Conservation (phyloP, 2,329 filamentous ascomycete species). For the Pseudocercospora crystallina region DNA sequence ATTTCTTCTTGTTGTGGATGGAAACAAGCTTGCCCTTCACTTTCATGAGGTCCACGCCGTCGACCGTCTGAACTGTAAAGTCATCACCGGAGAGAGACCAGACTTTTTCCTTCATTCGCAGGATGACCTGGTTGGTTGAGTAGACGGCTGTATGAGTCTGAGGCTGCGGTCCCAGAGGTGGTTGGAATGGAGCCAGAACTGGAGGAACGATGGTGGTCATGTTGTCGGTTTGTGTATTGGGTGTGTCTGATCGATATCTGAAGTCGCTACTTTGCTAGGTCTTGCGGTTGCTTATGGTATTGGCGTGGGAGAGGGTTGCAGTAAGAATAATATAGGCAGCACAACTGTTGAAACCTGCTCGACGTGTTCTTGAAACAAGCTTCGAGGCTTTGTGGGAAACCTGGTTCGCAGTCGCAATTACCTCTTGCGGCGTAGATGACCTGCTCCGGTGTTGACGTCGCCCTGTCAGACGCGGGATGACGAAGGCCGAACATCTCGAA, state of each 20-base stretch:
- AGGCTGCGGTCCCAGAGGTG: constrained; percentile 34
- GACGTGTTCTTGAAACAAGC: no score
- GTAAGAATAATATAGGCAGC: no score
- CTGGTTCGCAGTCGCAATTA: background rate
- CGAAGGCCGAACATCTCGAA: background rate
- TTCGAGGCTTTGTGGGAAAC: background rate
- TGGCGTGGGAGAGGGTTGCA: no score
- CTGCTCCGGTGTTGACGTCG: constrained; percentile 1
- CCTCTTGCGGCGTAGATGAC: background rate
- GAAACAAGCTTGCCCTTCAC: constrained; percentile 58
- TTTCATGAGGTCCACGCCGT: constrained; percentile 55
- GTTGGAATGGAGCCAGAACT: constrained; percentile 26
- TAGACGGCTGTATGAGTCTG: constrained; percentile 26
- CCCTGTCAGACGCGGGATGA: constrained; percentile 1
- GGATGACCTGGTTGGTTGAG: constrained; percentile 39
- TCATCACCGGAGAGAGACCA: constrained; percentile 63
- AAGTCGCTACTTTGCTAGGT: no score
- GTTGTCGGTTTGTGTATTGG: background rate
- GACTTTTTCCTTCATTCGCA: constrained; percentile 56
- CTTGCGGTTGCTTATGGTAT: no score
- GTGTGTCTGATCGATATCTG: no score
- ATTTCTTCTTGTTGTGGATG: constrained; percentile 56
- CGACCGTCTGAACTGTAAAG: constrained; percentile 60
- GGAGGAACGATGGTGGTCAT: constrained; percentile 5
- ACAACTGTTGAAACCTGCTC: no score